These are phyloP conservation scores for Aureobasidium vineae DNA, from an alignment of 2,329 filamentous ascomycete genomes.

Conservation along the genomic window DNA sequence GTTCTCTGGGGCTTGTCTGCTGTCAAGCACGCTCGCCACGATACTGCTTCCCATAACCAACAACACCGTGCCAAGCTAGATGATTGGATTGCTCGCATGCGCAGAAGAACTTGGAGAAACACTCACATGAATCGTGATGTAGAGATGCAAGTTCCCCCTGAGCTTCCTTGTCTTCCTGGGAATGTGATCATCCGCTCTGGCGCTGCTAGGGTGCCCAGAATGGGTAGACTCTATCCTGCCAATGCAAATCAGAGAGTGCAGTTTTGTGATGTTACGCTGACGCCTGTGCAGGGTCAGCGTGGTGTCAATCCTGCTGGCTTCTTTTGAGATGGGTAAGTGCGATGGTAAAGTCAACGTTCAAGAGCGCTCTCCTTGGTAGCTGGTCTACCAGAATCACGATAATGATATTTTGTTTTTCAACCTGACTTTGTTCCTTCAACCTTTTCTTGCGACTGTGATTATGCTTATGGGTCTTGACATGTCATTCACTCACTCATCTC, in stretches of 20 bases:
- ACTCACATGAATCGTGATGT: neutral
- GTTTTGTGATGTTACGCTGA: constrained; percentile 4
- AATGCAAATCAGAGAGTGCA: neutral
- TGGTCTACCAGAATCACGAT: constrained; percentile 3
- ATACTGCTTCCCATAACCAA: neutral
- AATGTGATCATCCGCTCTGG: neutral
- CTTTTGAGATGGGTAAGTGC: neutral
- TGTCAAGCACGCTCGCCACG: neutral
- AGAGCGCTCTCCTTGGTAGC: neutral
- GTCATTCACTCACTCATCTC: neutral
- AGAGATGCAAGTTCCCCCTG: constrained; percentile 1
- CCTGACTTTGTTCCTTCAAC: too few relatives aligned
- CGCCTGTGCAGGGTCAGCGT: neutral
- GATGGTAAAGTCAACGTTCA: neutral
- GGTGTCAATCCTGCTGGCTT: neutral
- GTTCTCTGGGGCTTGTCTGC: neutral
- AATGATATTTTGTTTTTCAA: neutral
- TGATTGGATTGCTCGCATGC: neutral
- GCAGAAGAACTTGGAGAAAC: neutral
- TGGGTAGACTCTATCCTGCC: neutral
- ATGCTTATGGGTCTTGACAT: neutral
- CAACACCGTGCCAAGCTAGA: neutral
- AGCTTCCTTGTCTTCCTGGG: neutral
- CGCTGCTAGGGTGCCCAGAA: neutral
- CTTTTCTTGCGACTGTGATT: neutral